Evolutionary conservation across 192 early-diverging fungal genomes (phyloP).

Genomic region (Backusella tuberculispora): DNA sequence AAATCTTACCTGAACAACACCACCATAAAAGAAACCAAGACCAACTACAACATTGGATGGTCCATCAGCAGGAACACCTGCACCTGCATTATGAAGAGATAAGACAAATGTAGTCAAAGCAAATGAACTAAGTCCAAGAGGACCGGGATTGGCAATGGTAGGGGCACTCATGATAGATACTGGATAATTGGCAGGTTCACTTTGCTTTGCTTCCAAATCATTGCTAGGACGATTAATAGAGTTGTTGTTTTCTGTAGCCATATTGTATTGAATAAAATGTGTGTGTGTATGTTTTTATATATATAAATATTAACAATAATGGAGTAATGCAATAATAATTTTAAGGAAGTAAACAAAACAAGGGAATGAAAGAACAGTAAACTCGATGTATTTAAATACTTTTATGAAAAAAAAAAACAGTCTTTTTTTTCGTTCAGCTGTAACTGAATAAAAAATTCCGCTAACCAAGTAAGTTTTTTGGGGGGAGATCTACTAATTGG

Average conservation of each 20-base stretch:
- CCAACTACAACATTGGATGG: constrained; percentile 64
- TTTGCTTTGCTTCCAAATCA: constrained; percentile 11
- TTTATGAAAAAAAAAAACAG: neutral
- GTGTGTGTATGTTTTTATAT: neutral
- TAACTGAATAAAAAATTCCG: neutral
- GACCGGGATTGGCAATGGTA: constrained; percentile 64
- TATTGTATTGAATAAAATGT: neutral
- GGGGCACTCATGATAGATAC: constrained; percentile 38
- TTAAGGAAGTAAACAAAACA: neutral
- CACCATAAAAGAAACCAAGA: constrained; percentile 76
- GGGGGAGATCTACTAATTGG: constrained; percentile 11
- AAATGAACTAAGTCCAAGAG: constrained; percentile 63
- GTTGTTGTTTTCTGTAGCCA: neutral
- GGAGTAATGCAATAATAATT: neutral
- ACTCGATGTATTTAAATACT: neutral
- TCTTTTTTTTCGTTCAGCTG: too few relatives aligned
- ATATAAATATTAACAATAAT: neutral
- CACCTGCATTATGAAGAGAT: constrained; percentile 72
- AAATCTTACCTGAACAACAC: constrained; percentile 63
- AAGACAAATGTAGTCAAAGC: constrained; percentile 72
- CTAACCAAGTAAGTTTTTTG: neutral
- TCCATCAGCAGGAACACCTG: constrained; percentile 54
- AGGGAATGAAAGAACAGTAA: neutral
- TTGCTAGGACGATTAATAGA: neutral
- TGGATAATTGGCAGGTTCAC: neutral